These are phyloP conservation scores for Capronia coronata DNA, from an alignment of 2,329 filamentous ascomycete species.

Conservation along the genomic window DNA sequence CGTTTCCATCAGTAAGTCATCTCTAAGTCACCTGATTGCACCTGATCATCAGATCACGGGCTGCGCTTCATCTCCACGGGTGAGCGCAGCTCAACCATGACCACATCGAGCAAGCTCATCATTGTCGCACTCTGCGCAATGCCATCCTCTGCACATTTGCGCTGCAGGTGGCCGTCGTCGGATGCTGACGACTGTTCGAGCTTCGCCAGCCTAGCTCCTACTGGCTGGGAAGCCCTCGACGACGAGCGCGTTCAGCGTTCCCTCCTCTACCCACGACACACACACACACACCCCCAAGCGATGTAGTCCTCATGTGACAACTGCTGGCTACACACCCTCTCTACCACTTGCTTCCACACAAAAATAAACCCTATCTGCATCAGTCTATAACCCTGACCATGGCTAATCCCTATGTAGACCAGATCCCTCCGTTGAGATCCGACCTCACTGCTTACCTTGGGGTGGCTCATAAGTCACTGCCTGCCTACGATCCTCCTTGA, in stretches of 20 bases:
- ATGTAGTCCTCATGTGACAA: constrained; percentile 23
- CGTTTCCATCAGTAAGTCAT: constrained; percentile 13
- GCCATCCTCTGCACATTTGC: background rate
- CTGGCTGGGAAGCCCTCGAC: background rate
- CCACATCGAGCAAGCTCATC: background rate
- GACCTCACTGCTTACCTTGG: constrained; percentile 24
- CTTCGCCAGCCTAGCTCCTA: background rate
- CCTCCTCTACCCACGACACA: background rate
- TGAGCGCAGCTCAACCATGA: constrained; percentile 10
- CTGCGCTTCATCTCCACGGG: constrained; percentile 12
- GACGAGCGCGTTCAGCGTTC: background rate
- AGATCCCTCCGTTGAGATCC: constrained; percentile 7
- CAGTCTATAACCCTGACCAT: constrained; percentile 7
- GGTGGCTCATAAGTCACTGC: constrained; percentile 25
- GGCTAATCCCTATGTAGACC: constrained; percentile 14
- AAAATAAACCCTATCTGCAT: background rate
- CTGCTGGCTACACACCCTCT: constrained; percentile 17
- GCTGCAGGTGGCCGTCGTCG: background rate
- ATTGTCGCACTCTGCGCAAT: background rate
- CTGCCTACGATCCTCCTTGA: constrained; percentile 25
- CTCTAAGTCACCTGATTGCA: constrained; percentile 22
- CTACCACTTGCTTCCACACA: constrained; percentile 2
- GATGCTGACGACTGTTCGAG: background rate
- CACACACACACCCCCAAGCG: background rate
- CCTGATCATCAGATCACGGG: constrained; percentile 15